Conservation (phyloP, 495 filamentous ascomycete genomes). For the Hypoxylon perforatum region DNA sequence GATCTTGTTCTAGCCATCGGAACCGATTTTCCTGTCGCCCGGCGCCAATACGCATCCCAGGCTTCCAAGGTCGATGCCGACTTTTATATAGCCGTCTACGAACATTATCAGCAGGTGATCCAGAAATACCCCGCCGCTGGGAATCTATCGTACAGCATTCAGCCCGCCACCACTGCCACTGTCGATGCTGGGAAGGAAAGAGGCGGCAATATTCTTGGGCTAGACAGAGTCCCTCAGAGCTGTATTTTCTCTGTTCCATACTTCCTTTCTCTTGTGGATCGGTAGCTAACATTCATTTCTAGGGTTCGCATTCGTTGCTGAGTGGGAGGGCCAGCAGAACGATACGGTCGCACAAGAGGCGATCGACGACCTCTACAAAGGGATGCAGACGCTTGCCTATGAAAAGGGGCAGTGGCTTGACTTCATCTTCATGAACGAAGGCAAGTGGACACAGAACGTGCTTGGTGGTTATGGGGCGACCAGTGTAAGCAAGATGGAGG, state of each 20-base stretch:
- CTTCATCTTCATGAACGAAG: conserved; percentile 9
- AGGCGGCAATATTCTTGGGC: conserved; percentile 9
- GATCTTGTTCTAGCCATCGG: neutral
- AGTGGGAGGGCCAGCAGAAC: neutral
- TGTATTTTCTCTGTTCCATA: neutral
- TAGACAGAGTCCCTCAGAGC: conserved; percentile 3
- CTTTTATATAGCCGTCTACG: neutral
- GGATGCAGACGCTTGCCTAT: neutral
- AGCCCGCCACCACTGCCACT: neutral
- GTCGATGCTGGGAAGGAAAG: neutral
- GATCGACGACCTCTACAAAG: neutral
- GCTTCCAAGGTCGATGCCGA: neutral
- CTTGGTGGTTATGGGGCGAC: conserved; percentile 3
- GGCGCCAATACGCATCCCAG: neutral
- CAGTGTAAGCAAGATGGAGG: neutral
- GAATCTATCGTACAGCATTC: conserved; percentile 1
- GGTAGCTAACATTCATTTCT: neutral
- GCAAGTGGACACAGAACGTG: conserved; percentile 7
- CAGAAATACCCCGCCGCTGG: conserved; percentile 2
- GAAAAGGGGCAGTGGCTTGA: conserved; percentile 11
- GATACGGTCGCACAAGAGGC: neutral
- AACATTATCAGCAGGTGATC: neutral
- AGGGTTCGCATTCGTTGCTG: conserved; percentile 8
- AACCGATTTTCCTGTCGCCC: no score
- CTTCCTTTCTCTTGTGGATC: no score